These are phyloP conservation scores for Tolypocladium album DNA, from an alignment of 2,329 filamentous ascomycete genomes.

Conservation along the genomic window DNA sequence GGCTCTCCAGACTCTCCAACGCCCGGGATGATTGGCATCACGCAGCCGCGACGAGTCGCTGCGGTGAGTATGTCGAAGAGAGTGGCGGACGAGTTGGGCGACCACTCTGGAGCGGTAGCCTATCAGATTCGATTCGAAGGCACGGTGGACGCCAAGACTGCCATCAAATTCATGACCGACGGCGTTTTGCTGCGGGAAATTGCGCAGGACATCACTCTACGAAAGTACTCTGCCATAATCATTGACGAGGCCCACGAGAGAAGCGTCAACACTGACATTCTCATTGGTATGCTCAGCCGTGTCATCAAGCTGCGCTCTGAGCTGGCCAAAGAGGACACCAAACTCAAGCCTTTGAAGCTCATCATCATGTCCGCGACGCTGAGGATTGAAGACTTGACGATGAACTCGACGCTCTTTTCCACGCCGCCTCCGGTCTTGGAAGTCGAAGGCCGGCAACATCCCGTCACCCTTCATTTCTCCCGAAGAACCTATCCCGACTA, in stretches of 20 bases:
- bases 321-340: slow-evolving; percentile 60
- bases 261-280: slow-evolving; percentile 93
- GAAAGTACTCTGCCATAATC: slow-evolving; percentile 85
- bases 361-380: slow-evolving; percentile 98
- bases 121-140: slow-evolving; percentile 96
- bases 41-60: slow-evolving; percentile 87
- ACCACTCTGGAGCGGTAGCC: slow-evolving; percentile 66
- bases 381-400: slow-evolving; percentile 78
- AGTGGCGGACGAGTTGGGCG: slow-evolving; percentile 74
- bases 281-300: slow-evolving; percentile 94
- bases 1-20: slow-evolving; percentile 68
- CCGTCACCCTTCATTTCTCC: slow-evolving; percentile 83
- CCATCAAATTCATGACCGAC: slow-evolving; percentile 98
- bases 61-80: slow-evolving; percentile 95
- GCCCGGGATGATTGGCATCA: slow-evolving; percentile 87
- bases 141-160: slow-evolving; percentile 67
- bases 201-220: slow-evolving; percentile 75
- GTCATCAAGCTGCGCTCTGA: slow-evolving; percentile 76
- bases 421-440: slow-evolving; percentile 73
- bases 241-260: slow-evolving; percentile 97
- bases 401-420: slow-evolving; percentile 72
- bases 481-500: slow-evolving; percentile 78
- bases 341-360: slow-evolving; percentile 72
- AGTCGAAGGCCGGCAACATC: slow-evolving; percentile 83
- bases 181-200: slow-evolving; percentile 90